A percentile compares a stretch with the other conserved stretches of the same genome.
phyloP scores from a whole-genome alignment of 495 filamentous ascomycete genomes.

The Penicillium arizonense region DNA sequence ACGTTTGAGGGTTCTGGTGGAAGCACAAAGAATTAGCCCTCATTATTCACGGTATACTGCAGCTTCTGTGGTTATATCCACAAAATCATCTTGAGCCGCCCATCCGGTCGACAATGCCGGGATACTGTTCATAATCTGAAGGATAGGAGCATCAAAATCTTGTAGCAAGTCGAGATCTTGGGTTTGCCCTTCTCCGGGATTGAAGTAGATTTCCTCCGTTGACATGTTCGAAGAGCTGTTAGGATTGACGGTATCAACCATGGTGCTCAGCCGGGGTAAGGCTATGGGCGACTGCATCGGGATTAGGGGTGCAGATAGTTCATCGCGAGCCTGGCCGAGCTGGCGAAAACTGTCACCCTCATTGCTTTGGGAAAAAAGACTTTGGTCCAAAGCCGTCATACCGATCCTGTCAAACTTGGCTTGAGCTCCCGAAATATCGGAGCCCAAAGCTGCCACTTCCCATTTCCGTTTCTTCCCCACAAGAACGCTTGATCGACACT shows the following conservation, averaged over 20 bases:
- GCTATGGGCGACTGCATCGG: slow-evolving; percentile 2
- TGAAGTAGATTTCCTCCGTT: slow-evolving; percentile 8
- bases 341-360: slow-evolving; percentile 6
- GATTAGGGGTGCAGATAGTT: slow-evolving; percentile 7
- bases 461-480: slow-evolving; percentile 10
- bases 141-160: slow-evolving; percentile 13
- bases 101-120: slow-evolving; percentile 5
- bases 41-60: slow-evolving; percentile 5
- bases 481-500: slow-evolving; percentile 4
- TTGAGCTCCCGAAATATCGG: slow-evolving; percentile 4
- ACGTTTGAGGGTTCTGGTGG: slow-evolving; percentile 10
- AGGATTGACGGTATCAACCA: slow-evolving; percentile 5
- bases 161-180: slow-evolving; percentile 11
- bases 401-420: slow-evolving; percentile 2
- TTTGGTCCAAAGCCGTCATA: slow-evolving; percentile 4
- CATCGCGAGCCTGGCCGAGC: slow-evolving; percentile 3
- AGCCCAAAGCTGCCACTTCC: slow-evolving; percentile 5
- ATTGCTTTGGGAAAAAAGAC: slow-evolving; percentile 1
- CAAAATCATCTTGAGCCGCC: slow-evolving; percentile 3
- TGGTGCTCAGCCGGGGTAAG: slow-evolving; percentile 4
- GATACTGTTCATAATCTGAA: slow-evolving; percentile 12
- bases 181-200: slow-evolving; percentile 8
- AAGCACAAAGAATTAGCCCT: slow-evolving; percentile 5
- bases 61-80: slow-evolving; percentile 5
- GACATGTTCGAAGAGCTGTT: slow-evolving; percentile 7